phyloP scores from a whole-genome alignment of 495 filamentous ascomycete species.

The Stereocaulon alpinum region DNA sequence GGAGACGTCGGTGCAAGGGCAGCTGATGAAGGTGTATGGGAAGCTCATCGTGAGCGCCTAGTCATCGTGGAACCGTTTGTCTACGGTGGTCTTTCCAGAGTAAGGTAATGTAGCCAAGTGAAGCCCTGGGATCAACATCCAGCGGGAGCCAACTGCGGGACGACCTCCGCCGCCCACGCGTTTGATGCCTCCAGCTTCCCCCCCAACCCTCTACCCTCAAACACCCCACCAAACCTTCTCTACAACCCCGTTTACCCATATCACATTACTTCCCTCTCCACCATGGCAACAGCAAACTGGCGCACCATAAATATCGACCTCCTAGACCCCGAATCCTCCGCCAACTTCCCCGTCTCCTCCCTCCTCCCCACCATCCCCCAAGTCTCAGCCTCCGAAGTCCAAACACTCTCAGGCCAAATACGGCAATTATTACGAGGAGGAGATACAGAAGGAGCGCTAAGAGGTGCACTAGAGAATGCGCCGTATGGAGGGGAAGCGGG shows the following conservation, averaged over 20 bases:
- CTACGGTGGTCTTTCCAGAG: no score
- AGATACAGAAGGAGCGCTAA: slow-evolving; percentile 74
- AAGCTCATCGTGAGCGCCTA: slow-evolving; percentile 33
- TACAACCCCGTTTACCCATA: neutral
- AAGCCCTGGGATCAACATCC: no score
- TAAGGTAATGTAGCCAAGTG: neutral
- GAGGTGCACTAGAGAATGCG: slow-evolving; percentile 64
- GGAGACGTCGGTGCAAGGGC: slow-evolving; percentile 64
- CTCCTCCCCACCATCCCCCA: slow-evolving; percentile 62
- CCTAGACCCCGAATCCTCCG: slow-evolving; percentile 73
- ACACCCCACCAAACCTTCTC: neutral
- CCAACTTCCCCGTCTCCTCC: slow-evolving; percentile 76
- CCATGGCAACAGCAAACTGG: slow-evolving; percentile 60
- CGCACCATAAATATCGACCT: slow-evolving; percentile 91
- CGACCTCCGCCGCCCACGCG: neutral
- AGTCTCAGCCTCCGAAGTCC: slow-evolving; percentile 59
- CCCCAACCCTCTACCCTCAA: neutral
- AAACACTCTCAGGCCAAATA: slow-evolving; percentile 62
- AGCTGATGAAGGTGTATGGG: slow-evolving; percentile 87
- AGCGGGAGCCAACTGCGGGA: no score
- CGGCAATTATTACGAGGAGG: slow-evolving; percentile 76
- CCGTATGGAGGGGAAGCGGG: slow-evolving; percentile 60
- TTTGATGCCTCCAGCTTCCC: neutral
- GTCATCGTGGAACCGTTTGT: neutral
- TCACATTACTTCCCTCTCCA: slow-evolving; percentile 7